These are phyloP conservation scores for Polytrichum formosum DNA, from an alignment of 225 moss, liverwort and hornwort genomes.

Conservation along the genomic window DNA sequence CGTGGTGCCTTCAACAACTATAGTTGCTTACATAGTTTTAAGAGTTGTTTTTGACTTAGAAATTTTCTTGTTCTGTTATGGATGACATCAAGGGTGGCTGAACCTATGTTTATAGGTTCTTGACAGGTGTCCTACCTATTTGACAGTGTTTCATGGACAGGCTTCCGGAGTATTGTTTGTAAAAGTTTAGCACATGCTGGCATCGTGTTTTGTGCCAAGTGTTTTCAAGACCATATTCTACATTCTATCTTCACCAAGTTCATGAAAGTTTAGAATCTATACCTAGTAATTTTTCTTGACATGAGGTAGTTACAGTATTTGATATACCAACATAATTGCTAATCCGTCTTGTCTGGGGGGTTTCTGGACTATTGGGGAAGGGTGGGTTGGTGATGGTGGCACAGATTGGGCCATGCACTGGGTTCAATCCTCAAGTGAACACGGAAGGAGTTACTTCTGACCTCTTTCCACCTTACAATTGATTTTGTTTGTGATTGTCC, in stretches of 20 bases:
- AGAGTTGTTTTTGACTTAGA: too few species aligned
- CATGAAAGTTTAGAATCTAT: background rate
- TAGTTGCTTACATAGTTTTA: too few species aligned
- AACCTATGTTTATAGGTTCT: too few species aligned
- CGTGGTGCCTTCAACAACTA: too few species aligned
- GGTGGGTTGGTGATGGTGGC: slow-evolving; percentile 7
- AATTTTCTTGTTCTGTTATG: too few species aligned
- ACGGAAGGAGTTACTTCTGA: slow-evolving; percentile 8
- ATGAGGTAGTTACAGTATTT: background rate
- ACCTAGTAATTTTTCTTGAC: background rate
- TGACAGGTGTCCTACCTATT: too few species aligned
- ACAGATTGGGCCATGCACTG: background rate
- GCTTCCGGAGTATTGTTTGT: too few species aligned
- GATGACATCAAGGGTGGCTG: too few species aligned
- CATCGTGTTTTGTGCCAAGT: too few species aligned
- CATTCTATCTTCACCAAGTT: background rate
- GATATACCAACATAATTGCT: background rate
- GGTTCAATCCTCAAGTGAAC: background rate
- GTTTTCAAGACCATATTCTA: too few species aligned
- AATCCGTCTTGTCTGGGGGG: background rate
- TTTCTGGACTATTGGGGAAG: slow-evolving; percentile 1
- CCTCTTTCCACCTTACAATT: background rate
- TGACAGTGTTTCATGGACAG: too few species aligned
- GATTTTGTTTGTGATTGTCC: background rate
- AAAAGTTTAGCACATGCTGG: too few species aligned